Base-by-base conservation (phyloP, 2,329 filamentous ascomycete genomes). In the Fusarium tricinctum region DNA sequence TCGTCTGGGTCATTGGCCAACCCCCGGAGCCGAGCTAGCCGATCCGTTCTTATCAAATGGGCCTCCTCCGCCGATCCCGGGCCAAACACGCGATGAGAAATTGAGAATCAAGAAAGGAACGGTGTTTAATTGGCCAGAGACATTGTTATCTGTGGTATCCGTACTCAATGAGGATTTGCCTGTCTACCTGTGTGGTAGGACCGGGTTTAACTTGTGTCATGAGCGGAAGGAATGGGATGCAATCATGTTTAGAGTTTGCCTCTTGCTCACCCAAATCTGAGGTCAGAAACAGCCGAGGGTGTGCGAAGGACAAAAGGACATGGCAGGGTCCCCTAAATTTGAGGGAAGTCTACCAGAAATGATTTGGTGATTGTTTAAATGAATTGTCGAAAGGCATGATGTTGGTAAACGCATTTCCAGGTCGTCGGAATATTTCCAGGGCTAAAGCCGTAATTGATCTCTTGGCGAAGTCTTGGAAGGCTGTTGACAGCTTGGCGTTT, bases 21-120 rank as follows among this genome's bases (percentile, higher is more conserved):
- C 19, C 13, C 59, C 39, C 51, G 47, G 61, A 32, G 26, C 62
- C 61, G 62, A 49, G 53, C 54, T 60, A 60, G 28, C 61, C 62
- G 61, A 39, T 65, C 20, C n/a, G n/a, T 64, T 38, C 60, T 59
- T 65, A 65, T 65, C 60, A 59, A 59, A 30, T 30, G 28, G 28
- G 28, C 28, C 28, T 30, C 22, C 35, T 17, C 35, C 39, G 61
- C 52, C 40, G 61, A 64, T 64, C 61, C 23, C 20, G n/a, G 13
- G 38, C 15, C 61, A 46, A 64, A 59, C 39, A 15, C 38, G 53
- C 23, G 46, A 43, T 42, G 39, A 6, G 14, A 20, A 46, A 38
- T 13, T 15, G 8, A 26, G 8, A 26, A 26, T 26, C 9, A 26
- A 60, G 19, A 14, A n/a, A 10, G 30, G 14, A 8, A 12, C 15